Conservation (phyloP, 1,284 basidiomycete species). For the Cutaneotrichosporon cyanovorans region DNA sequence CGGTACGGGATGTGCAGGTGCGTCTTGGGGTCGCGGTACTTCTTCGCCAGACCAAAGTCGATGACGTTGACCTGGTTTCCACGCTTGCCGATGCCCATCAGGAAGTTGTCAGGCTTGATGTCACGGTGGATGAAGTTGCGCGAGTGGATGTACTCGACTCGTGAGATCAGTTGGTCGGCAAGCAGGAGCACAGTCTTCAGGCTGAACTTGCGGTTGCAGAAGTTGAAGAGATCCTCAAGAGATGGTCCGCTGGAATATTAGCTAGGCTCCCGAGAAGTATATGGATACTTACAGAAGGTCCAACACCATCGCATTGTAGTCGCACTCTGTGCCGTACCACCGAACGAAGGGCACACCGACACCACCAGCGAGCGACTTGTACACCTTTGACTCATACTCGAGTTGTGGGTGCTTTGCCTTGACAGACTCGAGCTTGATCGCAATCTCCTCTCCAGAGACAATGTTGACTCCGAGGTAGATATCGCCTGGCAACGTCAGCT, state of each 20-base stretch:
- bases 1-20: conserved; percentile 98
- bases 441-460: conserved; percentile 99
- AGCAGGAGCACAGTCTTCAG: conserved; percentile 95
- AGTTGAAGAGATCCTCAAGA: conserved; percentile 98
- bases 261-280: conserved; percentile 1
- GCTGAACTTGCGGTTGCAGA: conserved; percentile 97
- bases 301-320: conserved; percentile 99
- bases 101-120: conserved; percentile 99
- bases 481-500: conserved; percentile 61
- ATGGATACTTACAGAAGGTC: conserved; percentile 62
- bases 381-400: conserved; percentile 95
- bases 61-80: conserved; percentile 99
- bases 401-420: conserved; percentile 99
- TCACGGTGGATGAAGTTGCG: conserved; percentile 99
- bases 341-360: conserved; percentile 97
- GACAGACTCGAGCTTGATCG: conserved; percentile 99
- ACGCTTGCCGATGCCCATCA: conserved; percentile 98
- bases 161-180: conserved; percentile 95
- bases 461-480: conserved; percentile 99
- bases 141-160: conserved; percentile 98
- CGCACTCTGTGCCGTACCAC: conserved; percentile 98
- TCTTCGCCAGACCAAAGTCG: conserved; percentile 98
- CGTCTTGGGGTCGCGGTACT: conserved; percentile 99
- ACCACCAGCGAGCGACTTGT: conserved; percentile 95
- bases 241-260: conserved; percentile 60